phyloP scores from a whole-genome alignment of 2,329 filamentous ascomycete species.

The Fusarium sp. region DNA sequence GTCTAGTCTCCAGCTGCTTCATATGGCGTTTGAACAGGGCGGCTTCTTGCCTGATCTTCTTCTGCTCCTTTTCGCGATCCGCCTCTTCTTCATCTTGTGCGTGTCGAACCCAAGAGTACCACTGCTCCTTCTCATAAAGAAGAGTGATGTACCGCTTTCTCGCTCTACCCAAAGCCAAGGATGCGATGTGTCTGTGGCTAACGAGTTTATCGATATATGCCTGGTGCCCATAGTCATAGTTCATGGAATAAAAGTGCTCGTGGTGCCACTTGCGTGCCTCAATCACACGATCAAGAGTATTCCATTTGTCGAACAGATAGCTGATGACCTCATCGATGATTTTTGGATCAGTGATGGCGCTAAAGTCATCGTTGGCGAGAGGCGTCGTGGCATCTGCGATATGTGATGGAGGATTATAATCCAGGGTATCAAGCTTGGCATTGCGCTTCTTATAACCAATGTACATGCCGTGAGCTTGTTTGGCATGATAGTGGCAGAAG shows the following conservation, averaged over 20 bases:
- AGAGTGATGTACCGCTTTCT: constrained; percentile 38
- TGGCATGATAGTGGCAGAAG: constrained; percentile 47
- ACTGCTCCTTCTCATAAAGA: constrained; percentile 44
- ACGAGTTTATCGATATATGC: constrained; percentile 47
- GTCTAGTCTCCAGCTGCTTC: constrained; percentile 44
- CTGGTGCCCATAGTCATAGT: constrained; percentile 47
- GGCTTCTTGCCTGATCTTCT: constrained; percentile 49
- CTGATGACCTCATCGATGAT: constrained; percentile 32
- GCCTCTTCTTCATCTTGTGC: constrained; percentile 45
- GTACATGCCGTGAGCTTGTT: constrained; percentile 44
- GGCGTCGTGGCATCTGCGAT: constrained; percentile 25
- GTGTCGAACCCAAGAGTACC: constrained; percentile 46
- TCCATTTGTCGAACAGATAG: constrained; percentile 45
- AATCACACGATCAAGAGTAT: constrained; percentile 43
- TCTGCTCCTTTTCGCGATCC: constrained; percentile 48
- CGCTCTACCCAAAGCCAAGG: constrained; percentile 35
- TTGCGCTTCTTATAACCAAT: constrained; percentile 49
- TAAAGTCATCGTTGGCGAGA: constrained; percentile 45
- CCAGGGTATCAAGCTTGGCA: constrained; percentile 39
- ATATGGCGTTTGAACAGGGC: constrained; percentile 47
- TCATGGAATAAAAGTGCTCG: constrained; percentile 46
- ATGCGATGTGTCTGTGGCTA: constrained; percentile 38
- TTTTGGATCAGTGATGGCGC: constrained; percentile 19
- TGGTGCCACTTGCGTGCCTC: constrained; percentile 47
- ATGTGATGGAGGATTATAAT: constrained; percentile 31